A percentile compares a stretch with the other conserved stretches of the same genome.
phyloP scores from a whole-genome alignment of 805 yeast species.

The Candida patagonica region DNA sequence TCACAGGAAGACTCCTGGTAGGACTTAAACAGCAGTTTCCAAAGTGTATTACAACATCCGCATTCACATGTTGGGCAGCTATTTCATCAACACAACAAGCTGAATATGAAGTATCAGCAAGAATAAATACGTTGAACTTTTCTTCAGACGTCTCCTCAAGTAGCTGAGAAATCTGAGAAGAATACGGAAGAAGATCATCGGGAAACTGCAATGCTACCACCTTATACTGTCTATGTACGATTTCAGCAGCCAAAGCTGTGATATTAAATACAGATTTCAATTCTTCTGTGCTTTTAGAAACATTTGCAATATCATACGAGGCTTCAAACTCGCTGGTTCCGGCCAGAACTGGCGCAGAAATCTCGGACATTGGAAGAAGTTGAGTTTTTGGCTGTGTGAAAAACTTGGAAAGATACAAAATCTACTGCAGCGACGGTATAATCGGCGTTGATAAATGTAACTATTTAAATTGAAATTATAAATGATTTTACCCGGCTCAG shows the following conservation, averaged over 20 bases:
- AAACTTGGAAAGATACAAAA: too few relatives aligned
- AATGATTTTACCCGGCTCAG: too few relatives aligned
- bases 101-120: conserved; percentile 94
- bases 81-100: conserved; percentile 95
- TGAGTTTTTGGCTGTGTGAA: too few relatives aligned
- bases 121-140: conserved; percentile 47
- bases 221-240: conserved; percentile 33
- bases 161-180: conserved; percentile 45
- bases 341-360: conserved; percentile 63
- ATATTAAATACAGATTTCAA: conserved; percentile 49
- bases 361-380: conserved; percentile 4
- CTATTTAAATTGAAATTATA: too few relatives aligned
- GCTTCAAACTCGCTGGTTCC: conserved; percentile 62
- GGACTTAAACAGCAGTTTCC: conserved; percentile 92
- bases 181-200: conserved; percentile 66
- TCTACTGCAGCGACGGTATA: too few relatives aligned
- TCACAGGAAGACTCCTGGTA: conserved; percentile 60
- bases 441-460: too few relatives aligned
- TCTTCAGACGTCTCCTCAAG: conserved; percentile 1
- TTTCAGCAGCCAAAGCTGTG: conserved; percentile 35
- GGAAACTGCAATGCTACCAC: conserved; percentile 85
- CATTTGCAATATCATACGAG: conserved; percentile 21
- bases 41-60: conserved; percentile 82
- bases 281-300: conserved; percentile 16
- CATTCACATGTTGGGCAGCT: conserved; percentile 85